A percentile compares a stretch with the other conserved stretches of the same genome.
These are phyloP conservation scores for Penicillium daleae DNA, from an alignment of 495 filamentous ascomycete genomes.

Conservation along the genomic window DNA sequence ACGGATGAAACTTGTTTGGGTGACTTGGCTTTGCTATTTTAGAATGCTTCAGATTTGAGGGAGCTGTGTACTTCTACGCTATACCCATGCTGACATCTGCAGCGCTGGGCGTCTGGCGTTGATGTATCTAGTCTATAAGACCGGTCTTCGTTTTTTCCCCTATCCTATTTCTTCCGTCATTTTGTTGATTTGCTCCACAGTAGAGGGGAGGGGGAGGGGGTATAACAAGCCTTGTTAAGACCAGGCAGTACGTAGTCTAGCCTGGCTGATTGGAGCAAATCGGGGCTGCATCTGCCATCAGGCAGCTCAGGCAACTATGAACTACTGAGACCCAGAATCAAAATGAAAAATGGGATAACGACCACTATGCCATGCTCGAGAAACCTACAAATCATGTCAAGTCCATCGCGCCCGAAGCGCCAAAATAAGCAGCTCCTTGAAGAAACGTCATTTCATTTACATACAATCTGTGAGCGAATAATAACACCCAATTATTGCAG, in stretches of 20 bases:
- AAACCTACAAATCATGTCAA: slow-evolving; percentile 5
- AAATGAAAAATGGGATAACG: neutral
- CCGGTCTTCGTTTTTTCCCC: neutral
- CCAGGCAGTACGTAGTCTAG: slow-evolving; percentile 1
- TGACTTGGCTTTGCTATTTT: slow-evolving; percentile 18
- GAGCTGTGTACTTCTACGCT: slow-evolving; percentile 24
- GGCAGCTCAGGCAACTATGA: neutral
- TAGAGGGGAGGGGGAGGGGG: neutral
- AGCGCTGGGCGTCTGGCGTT: slow-evolving; percentile 28
- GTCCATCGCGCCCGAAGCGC: slow-evolving; percentile 11
- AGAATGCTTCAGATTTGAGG: slow-evolving; percentile 17
- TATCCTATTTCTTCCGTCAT: neutral
- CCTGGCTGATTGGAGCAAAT: neutral
- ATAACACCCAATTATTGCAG: neutral
- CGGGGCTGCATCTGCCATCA: neutral
- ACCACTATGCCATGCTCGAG: neutral
- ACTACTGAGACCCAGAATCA: neutral
- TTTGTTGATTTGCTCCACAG: neutral
- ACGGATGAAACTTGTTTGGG: neutral
- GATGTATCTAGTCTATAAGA: neutral
- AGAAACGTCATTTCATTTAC: neutral
- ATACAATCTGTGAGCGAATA: neutral
- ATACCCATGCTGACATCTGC: slow-evolving; percentile 33
- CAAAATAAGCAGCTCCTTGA: neutral
- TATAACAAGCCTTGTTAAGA: slow-evolving; percentile 12